These are phyloP conservation scores for Neospora caninum DNA, from an alignment of 169 alveolate species.

Conservation along the genomic window DNA sequence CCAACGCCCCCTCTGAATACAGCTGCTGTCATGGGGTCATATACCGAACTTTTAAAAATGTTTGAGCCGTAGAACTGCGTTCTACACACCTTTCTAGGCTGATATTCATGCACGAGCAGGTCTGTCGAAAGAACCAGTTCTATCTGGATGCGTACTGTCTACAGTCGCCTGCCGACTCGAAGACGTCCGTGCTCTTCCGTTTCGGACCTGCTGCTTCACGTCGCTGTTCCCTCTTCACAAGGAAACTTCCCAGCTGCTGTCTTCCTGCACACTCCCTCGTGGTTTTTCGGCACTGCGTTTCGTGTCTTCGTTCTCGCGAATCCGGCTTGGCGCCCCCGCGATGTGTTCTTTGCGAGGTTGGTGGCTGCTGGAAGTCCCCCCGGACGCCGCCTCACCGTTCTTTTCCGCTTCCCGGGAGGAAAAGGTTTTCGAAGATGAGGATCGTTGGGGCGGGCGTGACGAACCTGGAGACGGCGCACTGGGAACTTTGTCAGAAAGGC, in stretches of 20 bases:
- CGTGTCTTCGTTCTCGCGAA: neutral
- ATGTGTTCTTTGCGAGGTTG: slow-evolving; percentile 28
- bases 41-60: no score
- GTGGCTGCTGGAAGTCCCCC: slow-evolving; percentile 32
- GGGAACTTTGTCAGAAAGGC: neutral
- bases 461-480: neutral
- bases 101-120: no score
- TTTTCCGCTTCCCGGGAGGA: neutral
- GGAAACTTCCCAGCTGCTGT: neutral
- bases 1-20: no score
- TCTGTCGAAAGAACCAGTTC: no score
- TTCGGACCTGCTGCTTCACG: neutral
- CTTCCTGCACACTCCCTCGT: neutral
- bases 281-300: neutral
- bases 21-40: no score
- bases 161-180: neutral
- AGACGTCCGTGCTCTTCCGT: neutral
- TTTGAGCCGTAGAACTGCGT: no score
- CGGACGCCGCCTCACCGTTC: neutral
- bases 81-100: no score
- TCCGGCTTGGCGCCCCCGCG: neutral
- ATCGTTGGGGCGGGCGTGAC: neutral
- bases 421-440: neutral
- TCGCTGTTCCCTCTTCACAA: neutral
- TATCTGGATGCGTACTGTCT: no score